A percentile compares a stretch with the other conserved stretches of the same genome.
Conservation (phyloP, 257 asterid species). For the Paraleonurus japonicus region DNA sequence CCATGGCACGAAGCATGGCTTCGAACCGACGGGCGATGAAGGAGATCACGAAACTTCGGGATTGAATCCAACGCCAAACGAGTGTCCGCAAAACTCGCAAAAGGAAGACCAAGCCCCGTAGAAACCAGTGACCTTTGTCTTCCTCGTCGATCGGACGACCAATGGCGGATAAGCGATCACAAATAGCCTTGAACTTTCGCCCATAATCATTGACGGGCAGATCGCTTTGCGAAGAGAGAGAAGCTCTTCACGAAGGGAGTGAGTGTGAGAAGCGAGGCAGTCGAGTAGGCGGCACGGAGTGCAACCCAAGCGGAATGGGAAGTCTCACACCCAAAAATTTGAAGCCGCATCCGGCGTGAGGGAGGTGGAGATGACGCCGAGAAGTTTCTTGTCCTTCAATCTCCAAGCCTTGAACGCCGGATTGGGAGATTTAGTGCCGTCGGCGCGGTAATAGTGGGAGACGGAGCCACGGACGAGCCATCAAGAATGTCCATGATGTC, state of each 20-base stretch:
- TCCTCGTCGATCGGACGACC: not conserved
- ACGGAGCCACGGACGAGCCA: not conserved
- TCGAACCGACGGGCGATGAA: too few species aligned
- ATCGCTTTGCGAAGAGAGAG: not conserved
- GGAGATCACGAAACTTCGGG: too few species aligned
- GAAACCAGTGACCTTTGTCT: not conserved
- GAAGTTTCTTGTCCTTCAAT: not conserved
- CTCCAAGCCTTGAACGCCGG: not conserved
- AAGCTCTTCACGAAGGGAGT: not conserved
- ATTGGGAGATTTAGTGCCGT: not conserved
- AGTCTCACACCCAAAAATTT: not conserved
- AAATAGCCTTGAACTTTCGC: not conserved
- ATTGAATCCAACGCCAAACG: too few species aligned
- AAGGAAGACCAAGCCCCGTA: not conserved
- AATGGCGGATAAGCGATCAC: not conserved
- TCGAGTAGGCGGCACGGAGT: not conserved
- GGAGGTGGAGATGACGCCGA: not conserved
- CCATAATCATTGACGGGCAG: not conserved
- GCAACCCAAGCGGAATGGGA: not conserved
- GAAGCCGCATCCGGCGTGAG: not conserved
- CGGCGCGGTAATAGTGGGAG: not conserved
- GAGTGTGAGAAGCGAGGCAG: not conserved
- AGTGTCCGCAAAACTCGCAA: too few species aligned
- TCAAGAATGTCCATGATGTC: not conserved
- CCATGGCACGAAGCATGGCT: too few species aligned